These are phyloP conservation scores for Calonectria ilicicola DNA, from an alignment of 2,329 filamentous ascomycete species.

Conservation along the genomic window DNA sequence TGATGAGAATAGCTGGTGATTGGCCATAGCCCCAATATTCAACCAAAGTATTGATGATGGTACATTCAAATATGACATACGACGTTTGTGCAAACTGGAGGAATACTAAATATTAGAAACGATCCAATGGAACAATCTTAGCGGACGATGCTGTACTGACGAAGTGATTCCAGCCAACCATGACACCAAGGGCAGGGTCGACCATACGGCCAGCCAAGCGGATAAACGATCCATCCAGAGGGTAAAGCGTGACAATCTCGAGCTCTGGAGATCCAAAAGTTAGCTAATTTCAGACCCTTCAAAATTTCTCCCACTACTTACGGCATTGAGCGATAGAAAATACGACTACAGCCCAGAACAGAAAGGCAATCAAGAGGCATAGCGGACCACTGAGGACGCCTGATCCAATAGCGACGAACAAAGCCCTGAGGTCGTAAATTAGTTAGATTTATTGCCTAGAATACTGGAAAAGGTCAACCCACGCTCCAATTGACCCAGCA, in stretches of 20 bases:
- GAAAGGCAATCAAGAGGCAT: neutral
- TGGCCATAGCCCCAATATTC: neutral
- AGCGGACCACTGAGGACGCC: neutral
- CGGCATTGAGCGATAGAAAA: neutral
- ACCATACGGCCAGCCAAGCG: neutral
- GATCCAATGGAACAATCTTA: too few species aligned
- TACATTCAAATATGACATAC: neutral
- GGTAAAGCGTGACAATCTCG: neutral
- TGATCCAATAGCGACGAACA: neutral
- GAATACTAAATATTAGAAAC: neutral
- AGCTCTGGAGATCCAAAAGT: neutral
- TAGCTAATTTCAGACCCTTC: neutral
- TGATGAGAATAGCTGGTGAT: neutral
- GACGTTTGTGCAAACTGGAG: neutral
- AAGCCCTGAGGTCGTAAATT: neutral
- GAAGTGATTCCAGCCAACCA: neutral
- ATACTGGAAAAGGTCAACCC: neutral
- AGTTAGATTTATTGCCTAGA: neutral
- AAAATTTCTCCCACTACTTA: neutral
- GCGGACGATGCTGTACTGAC: neutral
- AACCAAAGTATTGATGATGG: neutral
- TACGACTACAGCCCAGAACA: neutral
- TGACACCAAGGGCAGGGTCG: neutral
- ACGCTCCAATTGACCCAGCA: neutral
- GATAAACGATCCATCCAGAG: neutral